Evolutionary conservation across 805 yeast species (phyloP).

Genomic region (Kockiozyma suomiensis): DNA sequence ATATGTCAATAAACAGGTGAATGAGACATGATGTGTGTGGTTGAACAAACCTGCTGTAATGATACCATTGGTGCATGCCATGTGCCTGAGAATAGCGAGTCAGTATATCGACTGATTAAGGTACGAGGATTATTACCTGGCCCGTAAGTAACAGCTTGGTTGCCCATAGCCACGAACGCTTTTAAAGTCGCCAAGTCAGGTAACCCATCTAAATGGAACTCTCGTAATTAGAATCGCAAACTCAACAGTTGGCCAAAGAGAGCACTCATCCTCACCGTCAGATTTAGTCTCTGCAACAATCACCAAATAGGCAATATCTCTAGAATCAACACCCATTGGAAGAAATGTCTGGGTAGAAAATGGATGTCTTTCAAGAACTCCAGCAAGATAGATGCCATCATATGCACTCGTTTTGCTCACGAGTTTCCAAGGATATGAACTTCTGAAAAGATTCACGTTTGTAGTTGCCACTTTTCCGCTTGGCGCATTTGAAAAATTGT

Average conservation of each 20-base stretch:
- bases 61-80: constrained; percentile 99
- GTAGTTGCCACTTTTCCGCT: constrained; percentile 57
- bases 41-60: constrained; percentile 50
- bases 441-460: constrained; percentile 81
- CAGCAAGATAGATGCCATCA: constrained; percentile 50
- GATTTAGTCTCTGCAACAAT: constrained; percentile 68
- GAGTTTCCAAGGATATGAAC: constrained; percentile 72
- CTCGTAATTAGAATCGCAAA: too few relatives aligned
- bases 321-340: constrained; percentile 74
- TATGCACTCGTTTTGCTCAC: constrained; percentile 38
- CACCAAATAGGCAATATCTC: constrained; percentile 65
- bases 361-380: constrained; percentile 89
- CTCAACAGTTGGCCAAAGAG: too few relatives aligned
- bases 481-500: constrained; percentile 53
- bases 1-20: not conserved
- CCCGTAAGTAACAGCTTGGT: constrained; percentile 74
- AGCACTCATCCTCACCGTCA: constrained; percentile 18
- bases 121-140: constrained; percentile 18
- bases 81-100: constrained; percentile 47
- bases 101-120: not conserved
- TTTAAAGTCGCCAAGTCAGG: constrained; percentile 65
- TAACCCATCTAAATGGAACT: constrained; percentile 45
- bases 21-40: too few relatives aligned
- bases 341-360: constrained; percentile 83
- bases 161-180: constrained; percentile 77